Base-by-base conservation (phyloP, 1,284 basidiomycete species). In the Phellinidium pouzarii region DNA sequence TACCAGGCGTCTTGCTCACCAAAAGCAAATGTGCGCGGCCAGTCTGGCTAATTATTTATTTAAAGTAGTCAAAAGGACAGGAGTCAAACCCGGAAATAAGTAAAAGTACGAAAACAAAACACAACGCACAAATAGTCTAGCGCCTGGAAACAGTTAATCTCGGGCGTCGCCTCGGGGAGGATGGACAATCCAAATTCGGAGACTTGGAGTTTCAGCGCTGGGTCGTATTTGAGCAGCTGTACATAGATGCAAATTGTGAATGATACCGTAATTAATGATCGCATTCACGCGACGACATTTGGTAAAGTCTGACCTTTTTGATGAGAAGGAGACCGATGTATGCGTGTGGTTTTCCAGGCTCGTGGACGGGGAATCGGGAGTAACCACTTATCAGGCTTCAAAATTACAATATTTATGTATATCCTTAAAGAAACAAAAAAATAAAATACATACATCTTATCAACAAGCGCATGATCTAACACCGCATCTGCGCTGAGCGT, bases 331-430 rank as follows among this genome's bases (percentile, higher is more conserved):
- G 79, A 0, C 95, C 95, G 11, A 90, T 71, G 64, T 96, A 97
- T 38, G 90, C 80, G 11, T 82, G 71, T 1, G 84, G 79, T 50
- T 88, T 78, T 3, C 79, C 80, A 2, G 87, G 78, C 60, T 88
- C 83, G 64, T 97, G 89, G 1, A 99, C 79, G 0, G 95, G 95
- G 60, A 98, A 92, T 22, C 95, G 84, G 1, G 93, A 96, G 66
- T 97, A 97, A 0, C 95, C 95, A 54, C 85, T 91, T 14, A 80
- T 65, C 14, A 88, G 65, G 48, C 80, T 86, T 59, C 20, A 44
- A 22, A 26, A 20, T 23, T 20, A 45, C n/a, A 23, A 52, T 14
- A 37, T 17, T 19, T 14, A 36, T 5, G 11, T 43, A 8, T 6
- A 12, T 19, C 23, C 20, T 20, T 23, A 50, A 29, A 52, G 14